Base-by-base conservation (phyloP, 2,329 filamentous ascomycete species). In the Ramularia endophylla region DNA sequence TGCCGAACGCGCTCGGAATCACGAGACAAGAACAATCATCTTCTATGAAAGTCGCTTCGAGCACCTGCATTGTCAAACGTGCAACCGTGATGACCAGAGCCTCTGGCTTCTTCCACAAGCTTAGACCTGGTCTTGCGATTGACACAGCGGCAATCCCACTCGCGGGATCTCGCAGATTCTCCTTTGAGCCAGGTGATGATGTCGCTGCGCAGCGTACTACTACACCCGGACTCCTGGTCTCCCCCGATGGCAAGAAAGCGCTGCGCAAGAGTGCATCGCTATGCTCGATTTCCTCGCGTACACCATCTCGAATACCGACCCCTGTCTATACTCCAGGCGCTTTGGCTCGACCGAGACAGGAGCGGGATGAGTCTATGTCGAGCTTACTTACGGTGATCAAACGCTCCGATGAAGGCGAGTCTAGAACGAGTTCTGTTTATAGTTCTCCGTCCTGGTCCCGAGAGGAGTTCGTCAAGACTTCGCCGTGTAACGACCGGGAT, bases 111-210 rank as follows among this genome's bases (percentile, higher is more conserved):
- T 51, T 61, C 27, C 51, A 59, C 18, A 55, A 48, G 41, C 28
- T 59, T 5, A 54, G 38, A 40, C 53, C 57, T n/a, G 55, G 56
- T 33, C 38, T 52, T 9, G 48, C 36, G 33, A 36, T 52, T 9
- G 56, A 58, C 9, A 40, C 38, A 2, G 20, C 32, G 12, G 27
- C 29, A 12, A 36, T 16, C 18, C 18, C 40, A 8, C 38, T 41
- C 6, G 41, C 43, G 3, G 27, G 27, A 2, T 19, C 25, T 12
- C 58, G 64, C 25, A 59, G 65, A 29, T 70, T 70, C 47, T 70
- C 67, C 0, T 69, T 70, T 38, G 65, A 67, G 29, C 57, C 62
- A 12, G 67, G 65, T 29, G 66, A 69, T 35, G 67, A 71, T 42
- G 38, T 55, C 5, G 50, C 41, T 30, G 47, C 48, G 5, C 40